These are phyloP conservation scores for Aspergillus unguis DNA, from an alignment of 2,329 filamentous ascomycete species.

Conservation along the genomic window DNA sequence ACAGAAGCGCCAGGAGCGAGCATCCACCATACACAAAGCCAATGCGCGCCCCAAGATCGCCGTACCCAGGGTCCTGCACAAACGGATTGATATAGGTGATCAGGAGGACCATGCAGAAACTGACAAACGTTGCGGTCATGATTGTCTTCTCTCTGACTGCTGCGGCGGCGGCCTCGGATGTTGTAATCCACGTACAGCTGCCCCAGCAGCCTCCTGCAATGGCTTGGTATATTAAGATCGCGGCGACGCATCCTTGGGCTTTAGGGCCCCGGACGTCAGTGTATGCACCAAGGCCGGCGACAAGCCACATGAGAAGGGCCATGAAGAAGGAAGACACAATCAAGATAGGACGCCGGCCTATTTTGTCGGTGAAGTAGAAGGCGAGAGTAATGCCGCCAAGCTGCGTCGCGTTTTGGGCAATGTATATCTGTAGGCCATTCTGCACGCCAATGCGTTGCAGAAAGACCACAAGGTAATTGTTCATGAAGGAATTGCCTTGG, in stretches of 20 bases:
- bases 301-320: slow-evolving; percentile 33
- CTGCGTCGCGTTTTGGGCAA: slow-evolving; percentile 43
- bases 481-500: slow-evolving; percentile 27
- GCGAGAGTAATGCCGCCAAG: slow-evolving; percentile 42
- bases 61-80: slow-evolving; percentile 31
- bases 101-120: background rate
- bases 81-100: slow-evolving; percentile 31
- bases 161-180: slow-evolving; percentile 18
- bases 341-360: slow-evolving; percentile 42
- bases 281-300: slow-evolving; percentile 40
- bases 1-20: slow-evolving; percentile 23
- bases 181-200: slow-evolving; percentile 45
- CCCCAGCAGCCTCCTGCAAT: too few species aligned
- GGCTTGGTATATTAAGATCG: background rate
- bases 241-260: slow-evolving; percentile 49
- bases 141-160: background rate
- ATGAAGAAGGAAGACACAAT: slow-evolving; percentile 35
- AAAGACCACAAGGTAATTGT: slow-evolving; percentile 32
- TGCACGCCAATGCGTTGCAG: slow-evolving; percentile 33
- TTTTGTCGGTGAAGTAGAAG: slow-evolving; percentile 38
- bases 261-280: slow-evolving; percentile 29
- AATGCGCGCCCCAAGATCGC: slow-evolving; percentile 30
- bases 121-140: background rate
- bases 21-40: slow-evolving; percentile 32
- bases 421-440: slow-evolving; percentile 32